Base-by-base conservation (phyloP, 192 early-diverging fungal genomes). In the Helicostylum pulchrum region DNA sequence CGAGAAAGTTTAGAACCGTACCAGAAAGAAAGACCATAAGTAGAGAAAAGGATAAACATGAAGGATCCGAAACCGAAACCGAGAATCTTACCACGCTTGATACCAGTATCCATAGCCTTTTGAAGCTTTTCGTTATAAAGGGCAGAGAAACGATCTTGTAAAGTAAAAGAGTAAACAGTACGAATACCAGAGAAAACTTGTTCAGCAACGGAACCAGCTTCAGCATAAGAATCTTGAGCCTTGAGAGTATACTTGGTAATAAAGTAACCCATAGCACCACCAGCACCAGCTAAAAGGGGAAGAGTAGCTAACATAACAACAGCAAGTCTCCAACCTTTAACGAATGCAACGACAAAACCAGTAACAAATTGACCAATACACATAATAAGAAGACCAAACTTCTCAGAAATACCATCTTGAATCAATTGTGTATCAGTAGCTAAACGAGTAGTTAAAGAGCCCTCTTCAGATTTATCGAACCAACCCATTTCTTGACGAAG, bases 351-450 rank as follows among this genome's bases (percentile, higher is more conserved):
- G 7, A 89, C 71, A 56, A 93, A 85, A 36, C 89, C 91, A 11
- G 85, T 65, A 54, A 92, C 61, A 56, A 94, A 96, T 5, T 83
- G 84, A 17, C 84, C 74, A 17, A 82, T 48, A 39, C 79, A 79
- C 66, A 84, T 78, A 34, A 94, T 57, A 34, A 89, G 77, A 44
- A 90, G 74, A 64, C 90, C 87, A 45, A 93, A 80, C 67, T 95
- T 97, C 53, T 94, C 93, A 21, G 84, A 82, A 17, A 93, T 88
- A 46, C 92, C 94, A 62, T 95, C 95, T 75, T 96, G 92, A 44
- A 94, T 83, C 57, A 94, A 53, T 45, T 88, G 86, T 20, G 90
- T 93, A 49, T 98, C 94, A 45, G 85, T 82, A 43, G 93, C 88
- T 36, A 98, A 84, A 30, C 93, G 88, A 26, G 93, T 92, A 5